Percentiles rank a stretch among this genome's conserved stretches.
These are phyloP conservation scores for Pseudohalonectria lignicola DNA, from an alignment of 2,329 filamentous ascomycete species.

Conservation along the genomic window DNA sequence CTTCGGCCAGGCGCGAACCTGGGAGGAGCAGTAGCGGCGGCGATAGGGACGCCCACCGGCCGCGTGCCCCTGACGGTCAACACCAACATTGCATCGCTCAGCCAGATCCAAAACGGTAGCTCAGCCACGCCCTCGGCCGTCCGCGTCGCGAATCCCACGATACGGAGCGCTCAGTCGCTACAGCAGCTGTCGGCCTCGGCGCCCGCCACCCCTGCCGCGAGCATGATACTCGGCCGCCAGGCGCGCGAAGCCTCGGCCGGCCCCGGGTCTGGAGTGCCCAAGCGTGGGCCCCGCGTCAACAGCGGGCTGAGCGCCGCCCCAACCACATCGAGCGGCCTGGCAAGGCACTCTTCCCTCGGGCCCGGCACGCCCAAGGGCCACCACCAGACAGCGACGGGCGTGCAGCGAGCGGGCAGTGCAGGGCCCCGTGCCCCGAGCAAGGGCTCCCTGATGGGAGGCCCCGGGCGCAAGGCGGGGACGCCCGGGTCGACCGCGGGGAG, in stretches of 20 bases:
- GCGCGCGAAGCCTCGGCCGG: conserved; percentile 47
- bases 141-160: conserved; percentile 31
- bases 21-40: conserved; percentile 14
- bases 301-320: conserved; percentile 35
- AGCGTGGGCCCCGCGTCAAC: conserved; percentile 39
- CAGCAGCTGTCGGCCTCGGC: conserved; percentile 41
- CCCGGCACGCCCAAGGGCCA: conserved; percentile 48
- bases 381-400: conserved; percentile 13
- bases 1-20: conserved; percentile 47
- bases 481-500: conserved; percentile 27
- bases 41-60: conserved; percentile 17
- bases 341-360: conserved; percentile 51
- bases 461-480: conserved; percentile 34
- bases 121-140: conserved; percentile 26
- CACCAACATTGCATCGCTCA: conserved; percentile 15
- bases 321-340: conserved; percentile 44
- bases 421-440: conserved; percentile 45
- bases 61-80: conserved; percentile 23
- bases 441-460: conserved; percentile 20
- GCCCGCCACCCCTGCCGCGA: conserved; percentile 48
- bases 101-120: conserved; percentile 12
- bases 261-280: conserved; percentile 34
- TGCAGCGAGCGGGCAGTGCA: conserved; percentile 40
- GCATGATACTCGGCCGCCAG: conserved; percentile 46
- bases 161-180: conserved; percentile 38